Percentiles rank a stretch among this genome's conserved stretches.
These are phyloP conservation scores for Luvunga scandens DNA, from an alignment of 345 rosid species.

Conservation along the genomic window DNA sequence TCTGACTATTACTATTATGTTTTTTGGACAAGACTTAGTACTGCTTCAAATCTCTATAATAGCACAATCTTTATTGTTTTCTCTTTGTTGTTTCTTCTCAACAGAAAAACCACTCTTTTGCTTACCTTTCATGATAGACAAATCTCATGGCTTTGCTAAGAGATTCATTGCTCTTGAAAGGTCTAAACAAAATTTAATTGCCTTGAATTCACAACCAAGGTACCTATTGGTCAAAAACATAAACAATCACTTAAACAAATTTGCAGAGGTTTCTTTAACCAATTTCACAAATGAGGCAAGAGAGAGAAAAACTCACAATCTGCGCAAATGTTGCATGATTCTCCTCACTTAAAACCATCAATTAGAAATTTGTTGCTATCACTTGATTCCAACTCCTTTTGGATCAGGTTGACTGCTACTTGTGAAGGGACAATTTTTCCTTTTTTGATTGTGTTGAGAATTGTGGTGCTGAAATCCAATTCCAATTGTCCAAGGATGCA, in stretches of 20 bases:
- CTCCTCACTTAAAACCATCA: conserved; percentile 84
- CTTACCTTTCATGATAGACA: not conserved
- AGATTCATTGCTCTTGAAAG: not conserved
- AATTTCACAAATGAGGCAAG: not conserved
- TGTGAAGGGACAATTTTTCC: conserved; percentile 88
- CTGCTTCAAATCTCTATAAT: not conserved
- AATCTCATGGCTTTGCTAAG: not conserved
- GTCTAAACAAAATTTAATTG: conserved; percentile 1
- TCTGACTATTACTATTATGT: not conserved
- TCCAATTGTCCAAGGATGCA: conserved; percentile 16
- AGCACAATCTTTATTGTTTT: not conserved
- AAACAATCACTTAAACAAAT: not conserved
- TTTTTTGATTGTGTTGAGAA: conserved; percentile 60
- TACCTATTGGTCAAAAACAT: not conserved
- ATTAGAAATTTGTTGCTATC: conserved; percentile 57
- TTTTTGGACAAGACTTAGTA: not conserved
- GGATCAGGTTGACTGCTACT: conserved; percentile 68
- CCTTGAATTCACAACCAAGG: not conserved
- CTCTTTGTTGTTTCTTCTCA: not conserved
- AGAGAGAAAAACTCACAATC: conserved; percentile 44
- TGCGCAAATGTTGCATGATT: conserved; percentile 70
- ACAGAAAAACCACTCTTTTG: not conserved
- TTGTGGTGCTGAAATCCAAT: conserved; percentile 48
- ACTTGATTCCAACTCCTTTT: conserved; percentile 60
- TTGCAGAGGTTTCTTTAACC: not conserved